Percentiles rank a stretch among this genome's conserved stretches.
Evolutionary conservation across 805 yeast genomes (phyloP).

Genomic region (Pichia exigua): DNA sequence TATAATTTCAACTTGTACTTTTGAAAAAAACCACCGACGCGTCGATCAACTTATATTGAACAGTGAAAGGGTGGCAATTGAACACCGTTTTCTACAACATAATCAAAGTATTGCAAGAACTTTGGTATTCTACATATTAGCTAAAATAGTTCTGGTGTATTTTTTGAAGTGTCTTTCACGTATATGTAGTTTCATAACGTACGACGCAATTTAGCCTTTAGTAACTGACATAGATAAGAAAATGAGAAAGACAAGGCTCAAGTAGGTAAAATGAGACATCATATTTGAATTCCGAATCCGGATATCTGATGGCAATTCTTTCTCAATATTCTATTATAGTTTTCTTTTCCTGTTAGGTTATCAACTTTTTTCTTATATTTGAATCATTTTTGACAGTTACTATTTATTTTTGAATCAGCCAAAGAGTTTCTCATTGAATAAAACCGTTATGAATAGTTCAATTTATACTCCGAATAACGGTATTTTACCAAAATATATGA

Average conservation of each 20-base stretch:
- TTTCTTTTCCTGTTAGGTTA: neutral
- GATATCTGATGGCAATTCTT: neutral
- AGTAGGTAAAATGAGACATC: neutral
- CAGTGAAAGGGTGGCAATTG: no score
- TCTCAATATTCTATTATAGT: neutral
- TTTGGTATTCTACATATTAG: neutral
- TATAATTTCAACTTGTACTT: neutral
- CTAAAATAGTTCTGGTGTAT: neutral
- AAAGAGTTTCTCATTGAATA: neutral
- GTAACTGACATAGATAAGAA: neutral
- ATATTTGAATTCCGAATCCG: neutral
- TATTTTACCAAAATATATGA: conserved; percentile 20
- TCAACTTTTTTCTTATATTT: neutral
- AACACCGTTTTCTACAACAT: neutral
- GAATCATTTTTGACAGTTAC: neutral
- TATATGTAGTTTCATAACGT: neutral
- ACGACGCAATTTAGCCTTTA: no score
- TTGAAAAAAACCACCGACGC: neutral
- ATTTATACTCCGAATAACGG: neutral
- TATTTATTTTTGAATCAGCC: neutral
- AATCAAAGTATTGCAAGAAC: neutral
- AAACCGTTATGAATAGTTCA: conserved; percentile 2
- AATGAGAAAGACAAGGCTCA: neutral
- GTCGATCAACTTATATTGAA: neutral
- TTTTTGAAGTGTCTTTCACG: neutral